Conservation (phyloP, 805 yeast genomes). For the Saturnispora mendoncae region DNA sequence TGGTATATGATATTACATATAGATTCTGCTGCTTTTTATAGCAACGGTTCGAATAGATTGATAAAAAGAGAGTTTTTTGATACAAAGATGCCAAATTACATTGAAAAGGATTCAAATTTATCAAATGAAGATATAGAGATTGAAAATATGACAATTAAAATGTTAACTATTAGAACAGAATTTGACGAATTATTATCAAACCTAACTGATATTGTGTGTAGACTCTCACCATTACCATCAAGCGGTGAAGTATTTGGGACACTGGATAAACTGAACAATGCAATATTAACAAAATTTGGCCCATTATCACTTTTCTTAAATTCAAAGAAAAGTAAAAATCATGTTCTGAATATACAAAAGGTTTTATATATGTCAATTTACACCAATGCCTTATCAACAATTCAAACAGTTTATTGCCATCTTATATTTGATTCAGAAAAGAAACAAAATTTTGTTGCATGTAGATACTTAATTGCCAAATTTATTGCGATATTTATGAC, state of each 20-base stretch:
- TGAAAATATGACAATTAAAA: conserved; percentile 33
- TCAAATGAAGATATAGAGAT: conserved; percentile 27
- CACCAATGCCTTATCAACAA: conserved; percentile 26
- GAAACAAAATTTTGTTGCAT: conserved; percentile 22
- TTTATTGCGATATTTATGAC: conserved; percentile 26
- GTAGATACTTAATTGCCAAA: conserved; percentile 31
- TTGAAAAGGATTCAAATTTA: conserved; percentile 26
- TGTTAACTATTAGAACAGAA: conserved; percentile 25
- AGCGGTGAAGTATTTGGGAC: conserved; percentile 31
- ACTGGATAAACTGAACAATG: conserved; percentile 31
- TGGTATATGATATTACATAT: conserved; percentile 43
- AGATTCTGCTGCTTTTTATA: conserved; percentile 38
- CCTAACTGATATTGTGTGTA: conserved; percentile 32
- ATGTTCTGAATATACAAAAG: conserved; percentile 19
- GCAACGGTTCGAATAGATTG: conserved; percentile 40
- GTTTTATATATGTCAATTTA: conserved; percentile 18
- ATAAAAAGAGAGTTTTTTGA: conserved; percentile 39
- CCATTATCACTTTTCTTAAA: conserved; percentile 22
- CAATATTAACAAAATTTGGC: conserved; percentile 27
- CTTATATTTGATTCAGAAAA: conserved; percentile 32
- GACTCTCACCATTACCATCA: conserved; percentile 33
- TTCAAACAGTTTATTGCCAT: conserved; percentile 34
- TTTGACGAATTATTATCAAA: conserved; percentile 27
- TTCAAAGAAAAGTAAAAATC: conserved; percentile 15
- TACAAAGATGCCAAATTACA: conserved; percentile 39